Base-by-base conservation (phyloP, 2,329 filamentous ascomycete genomes). In the Ophiostoma sp. region DNA sequence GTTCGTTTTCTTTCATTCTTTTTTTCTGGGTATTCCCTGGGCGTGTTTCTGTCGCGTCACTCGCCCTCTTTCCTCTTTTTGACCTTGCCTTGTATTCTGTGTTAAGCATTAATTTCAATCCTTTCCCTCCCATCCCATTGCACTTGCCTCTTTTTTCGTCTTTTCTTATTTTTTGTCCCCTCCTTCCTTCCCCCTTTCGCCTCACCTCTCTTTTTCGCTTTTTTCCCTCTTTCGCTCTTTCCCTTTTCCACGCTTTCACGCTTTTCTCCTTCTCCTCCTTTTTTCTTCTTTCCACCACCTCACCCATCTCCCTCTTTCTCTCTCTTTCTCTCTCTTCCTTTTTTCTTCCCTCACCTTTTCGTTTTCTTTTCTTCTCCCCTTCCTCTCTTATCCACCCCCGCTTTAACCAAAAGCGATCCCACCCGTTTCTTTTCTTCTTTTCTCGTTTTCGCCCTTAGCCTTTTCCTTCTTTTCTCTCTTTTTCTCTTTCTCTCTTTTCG, bases 331-430 rank as follows among this genome's bases (percentile, higher is more conserved):
- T 22, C 50, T 28, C 28, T 33, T 3, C 25, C 55, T 48, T 22
- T 59, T 28, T 25, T 36, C 25, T 61, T 52, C 39, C 61, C 50
- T 73, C 25, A n/a, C 19, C 31, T n/a, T 31, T 33, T 63, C 31
- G 33, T 19, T 70, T 68, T 61, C 17, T 31, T 52, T 45, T 64
- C 69, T 73, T 52, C 15, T 68, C 25, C n/a, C 25, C 25, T 22
- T 71, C 63, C 68, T 64, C 39, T 72, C 45, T 64, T 64, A 33
- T 69, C 55, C 55, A 57, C 59, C 72, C 68, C 61, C 69, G 69
- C 69, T 71, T 73, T 73, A n/a, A 42, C 19, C 22, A 19, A 33
- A 36, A 59, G 15, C 63, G 55, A 52, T 70, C 63, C 42, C 70
- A 45, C 42, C 42, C 31, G 64, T 61, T 33, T 69, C 48, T 59